These are phyloP conservation scores for Phaffomyces thermotolerans DNA, from an alignment of 805 yeast species.

Conservation along the genomic window DNA sequence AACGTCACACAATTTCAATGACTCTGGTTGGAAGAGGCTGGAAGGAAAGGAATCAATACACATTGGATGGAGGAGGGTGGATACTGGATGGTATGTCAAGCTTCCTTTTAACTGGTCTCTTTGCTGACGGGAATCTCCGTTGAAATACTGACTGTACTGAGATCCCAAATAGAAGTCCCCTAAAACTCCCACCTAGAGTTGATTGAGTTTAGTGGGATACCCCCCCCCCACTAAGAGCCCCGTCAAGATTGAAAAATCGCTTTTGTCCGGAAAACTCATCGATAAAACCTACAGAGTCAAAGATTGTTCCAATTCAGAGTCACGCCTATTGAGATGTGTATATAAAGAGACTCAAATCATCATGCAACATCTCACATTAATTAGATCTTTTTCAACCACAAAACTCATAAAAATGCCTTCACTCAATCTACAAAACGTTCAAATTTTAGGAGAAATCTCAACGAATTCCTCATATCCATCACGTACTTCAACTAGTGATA, in stretches of 20 bases:
- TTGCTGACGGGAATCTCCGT: no score
- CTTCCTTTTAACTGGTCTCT: no score
- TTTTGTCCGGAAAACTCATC: neutral
- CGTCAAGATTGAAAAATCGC: neutral
- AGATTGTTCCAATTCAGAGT: neutral
- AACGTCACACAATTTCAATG: neutral
- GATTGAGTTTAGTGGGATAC: neutral
- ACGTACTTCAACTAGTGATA: conserved; percentile 31
- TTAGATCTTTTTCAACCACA: neutral
- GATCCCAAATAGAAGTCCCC: neutral
- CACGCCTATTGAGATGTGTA: neutral
- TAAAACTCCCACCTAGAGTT: neutral
- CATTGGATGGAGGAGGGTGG: no score
- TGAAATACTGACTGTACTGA: neutral
- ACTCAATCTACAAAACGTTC: conserved; percentile 27
- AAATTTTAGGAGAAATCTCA: conserved; percentile 28
- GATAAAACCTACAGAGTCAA: no score
- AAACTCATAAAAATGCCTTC: conserved; percentile 12
- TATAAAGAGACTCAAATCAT: no score
- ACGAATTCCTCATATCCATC: conserved; percentile 28
- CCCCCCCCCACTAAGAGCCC: neutral
- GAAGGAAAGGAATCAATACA: neutral
- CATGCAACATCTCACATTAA: neutral
- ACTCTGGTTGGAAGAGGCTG: neutral
- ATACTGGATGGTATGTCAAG: no score